Evolutionary conservation across 73 alveolate genomes (phyloP).

Genomic region (Stentor roeselii): DNA sequence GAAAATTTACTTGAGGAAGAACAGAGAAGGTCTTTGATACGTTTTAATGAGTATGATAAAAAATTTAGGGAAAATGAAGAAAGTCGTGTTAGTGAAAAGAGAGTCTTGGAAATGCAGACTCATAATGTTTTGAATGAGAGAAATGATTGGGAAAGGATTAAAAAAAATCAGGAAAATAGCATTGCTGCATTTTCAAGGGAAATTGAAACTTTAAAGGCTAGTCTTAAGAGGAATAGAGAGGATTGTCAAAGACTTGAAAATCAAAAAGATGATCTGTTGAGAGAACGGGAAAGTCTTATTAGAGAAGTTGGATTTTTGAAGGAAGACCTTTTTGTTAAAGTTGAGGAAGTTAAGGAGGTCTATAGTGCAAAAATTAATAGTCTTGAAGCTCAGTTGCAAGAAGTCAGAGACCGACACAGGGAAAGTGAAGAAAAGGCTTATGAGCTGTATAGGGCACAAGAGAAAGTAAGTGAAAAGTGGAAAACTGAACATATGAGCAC

Average conservation of each 20-base stretch:
- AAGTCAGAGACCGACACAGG: conserved; percentile 43
- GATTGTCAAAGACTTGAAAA: not conserved
- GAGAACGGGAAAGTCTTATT: conserved; percentile 41
- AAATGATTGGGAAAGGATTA: conserved; percentile 16
- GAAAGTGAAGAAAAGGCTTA: conserved; percentile 46
- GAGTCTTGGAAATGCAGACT: not conserved
- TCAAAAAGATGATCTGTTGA: not conserved
- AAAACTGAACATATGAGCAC: conserved; percentile 44
- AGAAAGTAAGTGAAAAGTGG: conserved; percentile 49
- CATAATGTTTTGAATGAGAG: not conserved
- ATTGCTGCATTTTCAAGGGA: not conserved
- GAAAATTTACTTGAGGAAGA: conserved; percentile 36
- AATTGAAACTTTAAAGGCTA: conserved; percentile 6
- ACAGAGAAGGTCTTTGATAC: conserved; percentile 30
- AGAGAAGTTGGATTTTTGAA: conserved; percentile 42
- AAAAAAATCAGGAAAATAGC: not conserved
- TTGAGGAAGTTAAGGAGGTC: conserved; percentile 45
- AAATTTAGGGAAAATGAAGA: conserved; percentile 35
- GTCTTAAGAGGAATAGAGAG: not conserved
- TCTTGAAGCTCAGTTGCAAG: conserved; percentile 39
- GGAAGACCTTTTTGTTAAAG: conserved; percentile 33
- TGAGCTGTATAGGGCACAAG: conserved; percentile 48
- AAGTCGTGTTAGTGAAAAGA: conserved; percentile 31
- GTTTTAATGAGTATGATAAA: conserved; percentile 47
- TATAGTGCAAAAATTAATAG: conserved; percentile 33